These are phyloP conservation scores for Cytospora piceicola DNA, from an alignment of 2,329 filamentous ascomycete genomes.

Conservation along the genomic window DNA sequence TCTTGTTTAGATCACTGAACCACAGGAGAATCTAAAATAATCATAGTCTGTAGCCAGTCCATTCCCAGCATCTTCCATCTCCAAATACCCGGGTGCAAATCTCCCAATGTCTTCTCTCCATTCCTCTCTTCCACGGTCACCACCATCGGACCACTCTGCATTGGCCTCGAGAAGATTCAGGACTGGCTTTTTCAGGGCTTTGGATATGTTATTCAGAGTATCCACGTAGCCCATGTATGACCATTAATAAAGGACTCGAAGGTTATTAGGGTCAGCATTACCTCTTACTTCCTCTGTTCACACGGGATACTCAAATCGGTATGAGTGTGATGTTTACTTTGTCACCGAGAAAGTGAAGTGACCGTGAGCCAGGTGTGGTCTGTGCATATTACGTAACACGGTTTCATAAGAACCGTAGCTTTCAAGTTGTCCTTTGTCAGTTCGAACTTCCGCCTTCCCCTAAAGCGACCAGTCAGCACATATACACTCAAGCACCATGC, in stretches of 20 bases:
- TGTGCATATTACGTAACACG: background rate
- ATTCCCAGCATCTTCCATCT: background rate
- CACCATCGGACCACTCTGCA: background rate
- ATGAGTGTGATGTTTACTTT: too few species aligned
- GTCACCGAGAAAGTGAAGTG: too few species aligned
- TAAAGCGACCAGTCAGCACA: too few species aligned
- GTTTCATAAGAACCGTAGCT: background rate
- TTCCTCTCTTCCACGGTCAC: background rate
- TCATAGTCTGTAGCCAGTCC: background rate
- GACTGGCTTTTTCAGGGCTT: background rate
- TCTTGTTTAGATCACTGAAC: too few species aligned
- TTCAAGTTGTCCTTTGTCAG: background rate
- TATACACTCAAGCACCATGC: conserved; percentile 40
- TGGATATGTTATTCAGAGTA: too few species aligned
- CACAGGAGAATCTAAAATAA: background rate
- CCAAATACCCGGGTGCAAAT: background rate
- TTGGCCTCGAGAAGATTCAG: background rate
- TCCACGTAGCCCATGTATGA: too few species aligned
- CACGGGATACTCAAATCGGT: too few species aligned
- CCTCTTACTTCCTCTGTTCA: too few species aligned
- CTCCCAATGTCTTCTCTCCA: background rate
- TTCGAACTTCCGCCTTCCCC: background rate
- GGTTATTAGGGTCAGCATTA: too few species aligned
- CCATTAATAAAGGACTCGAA: too few species aligned
- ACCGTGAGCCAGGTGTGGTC: background rate